A percentile compares a stretch with the other conserved stretches of the same genome.
These are phyloP conservation scores for Ganoderma meredithae DNA, from an alignment of 1,284 basidiomycete genomes.

Conservation along the genomic window DNA sequence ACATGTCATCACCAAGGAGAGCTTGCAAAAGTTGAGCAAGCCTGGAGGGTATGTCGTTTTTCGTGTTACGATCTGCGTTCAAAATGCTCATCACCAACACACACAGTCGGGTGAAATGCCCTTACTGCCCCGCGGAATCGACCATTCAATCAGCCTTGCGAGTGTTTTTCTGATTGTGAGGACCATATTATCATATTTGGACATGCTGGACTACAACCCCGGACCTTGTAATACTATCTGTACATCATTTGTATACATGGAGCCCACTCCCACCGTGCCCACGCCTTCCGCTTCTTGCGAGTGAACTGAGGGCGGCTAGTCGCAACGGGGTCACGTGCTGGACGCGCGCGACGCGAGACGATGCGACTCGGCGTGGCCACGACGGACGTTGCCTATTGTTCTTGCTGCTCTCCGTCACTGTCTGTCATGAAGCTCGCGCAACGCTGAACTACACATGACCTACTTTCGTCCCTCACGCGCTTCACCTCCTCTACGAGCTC, in stretches of 20 bases:
- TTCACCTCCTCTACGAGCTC: slow-evolving; percentile 39
- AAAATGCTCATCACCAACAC: slow-evolving; percentile 8
- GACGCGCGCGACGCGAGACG: slow-evolving; percentile 28
- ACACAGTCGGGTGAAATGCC: slow-evolving; percentile 83
- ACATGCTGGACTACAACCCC: slow-evolving; percentile 20
- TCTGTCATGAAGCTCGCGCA: slow-evolving; percentile 21
- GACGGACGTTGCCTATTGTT: slow-evolving; percentile 8
- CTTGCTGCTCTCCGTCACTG: slow-evolving; percentile 10
- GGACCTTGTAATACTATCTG: slow-evolving; percentile 12
- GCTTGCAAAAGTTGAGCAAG: slow-evolving; percentile 86
- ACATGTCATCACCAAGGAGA: slow-evolving; percentile 92
- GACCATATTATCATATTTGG: background rate
- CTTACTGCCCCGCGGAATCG: slow-evolving; percentile 88
- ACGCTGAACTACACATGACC: slow-evolving; percentile 34
- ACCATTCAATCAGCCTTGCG: slow-evolving; percentile 63
- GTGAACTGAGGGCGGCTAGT: background rate
- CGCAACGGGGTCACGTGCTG: slow-evolving; percentile 29
- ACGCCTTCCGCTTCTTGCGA: background rate
- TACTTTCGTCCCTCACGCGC: slow-evolving; percentile 41
- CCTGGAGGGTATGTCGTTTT: slow-evolving; percentile 75
- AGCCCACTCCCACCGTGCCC: background rate
- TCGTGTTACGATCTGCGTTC: background rate
- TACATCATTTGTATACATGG: slow-evolving; percentile 4
- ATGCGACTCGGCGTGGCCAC: slow-evolving; percentile 14
- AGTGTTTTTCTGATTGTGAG: slow-evolving; percentile 68